Evolutionary conservation across 2,329 filamentous ascomycete species (phyloP).

Genomic region (Bisporella sp.): DNA sequence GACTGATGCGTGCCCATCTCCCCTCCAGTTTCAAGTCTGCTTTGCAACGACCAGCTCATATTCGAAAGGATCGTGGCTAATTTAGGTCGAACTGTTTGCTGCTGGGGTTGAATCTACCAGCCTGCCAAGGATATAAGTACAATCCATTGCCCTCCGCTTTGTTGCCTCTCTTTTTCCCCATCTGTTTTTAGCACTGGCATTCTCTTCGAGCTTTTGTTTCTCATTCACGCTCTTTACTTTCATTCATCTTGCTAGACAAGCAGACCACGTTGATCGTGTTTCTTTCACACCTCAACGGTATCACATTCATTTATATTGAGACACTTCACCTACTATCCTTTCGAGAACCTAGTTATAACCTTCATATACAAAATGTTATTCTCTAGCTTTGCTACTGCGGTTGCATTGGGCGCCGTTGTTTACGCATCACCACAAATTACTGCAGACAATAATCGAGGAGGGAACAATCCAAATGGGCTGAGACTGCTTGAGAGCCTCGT

Average conservation of each 20-base stretch:
- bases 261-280: constrained; percentile 30
- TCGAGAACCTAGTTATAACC: not conserved
- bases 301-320: constrained; percentile 22
- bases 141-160: not conserved
- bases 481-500: constrained; percentile 19
- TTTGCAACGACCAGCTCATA: no score
- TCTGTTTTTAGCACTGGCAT: not conserved
- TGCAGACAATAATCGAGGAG: not conserved
- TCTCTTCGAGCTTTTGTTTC: constrained; percentile 4
- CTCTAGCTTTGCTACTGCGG: constrained; percentile 17
- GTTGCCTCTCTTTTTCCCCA: not conserved
- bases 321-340: constrained; percentile 1
- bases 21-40: no score
- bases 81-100: not conserved
- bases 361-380: constrained; percentile 22
- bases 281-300: constrained; percentile 29
- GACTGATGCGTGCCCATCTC: no score
- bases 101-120: not conserved
- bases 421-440: constrained; percentile 9
- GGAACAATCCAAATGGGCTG: constrained; percentile 7
- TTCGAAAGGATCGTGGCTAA: not conserved
- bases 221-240: constrained; percentile 16
- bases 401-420: constrained; percentile 14
- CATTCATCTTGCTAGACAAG: constrained; percentile 27
- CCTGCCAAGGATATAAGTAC: not conserved